phyloP scores from a whole-genome alignment of 176 grass and related monocot species.

The Aegilops sharonensis region DNA sequence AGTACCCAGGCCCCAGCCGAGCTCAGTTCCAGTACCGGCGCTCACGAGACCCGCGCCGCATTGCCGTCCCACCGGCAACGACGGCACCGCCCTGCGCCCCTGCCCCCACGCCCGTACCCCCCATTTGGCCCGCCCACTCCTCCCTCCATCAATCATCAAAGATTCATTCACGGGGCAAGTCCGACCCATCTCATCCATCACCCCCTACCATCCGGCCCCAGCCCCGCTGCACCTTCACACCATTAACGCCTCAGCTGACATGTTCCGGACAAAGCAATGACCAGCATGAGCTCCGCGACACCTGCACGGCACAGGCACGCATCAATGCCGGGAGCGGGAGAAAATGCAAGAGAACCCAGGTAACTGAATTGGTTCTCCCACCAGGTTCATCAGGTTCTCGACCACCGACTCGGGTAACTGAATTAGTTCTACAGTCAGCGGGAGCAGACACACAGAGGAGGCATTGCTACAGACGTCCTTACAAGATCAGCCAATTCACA shows the following conservation, averaged over 20 bases:
- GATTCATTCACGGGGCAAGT: not conserved
- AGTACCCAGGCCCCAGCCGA: not conserved
- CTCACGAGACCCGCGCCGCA: slow-evolving; percentile 23
- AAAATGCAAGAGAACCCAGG: not conserved
- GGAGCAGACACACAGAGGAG: too few species aligned
- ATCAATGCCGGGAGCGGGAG: not conserved
- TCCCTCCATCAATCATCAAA: slow-evolving; percentile 33
- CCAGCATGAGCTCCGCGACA: slow-evolving; percentile 31
- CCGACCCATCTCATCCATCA: not conserved
- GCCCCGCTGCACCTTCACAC: not conserved
- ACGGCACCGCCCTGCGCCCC: not conserved
- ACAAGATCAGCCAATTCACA: slow-evolving; percentile 10
- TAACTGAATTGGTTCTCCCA: not conserved
- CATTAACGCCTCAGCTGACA: too few species aligned
- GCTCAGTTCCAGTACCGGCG: not conserved
- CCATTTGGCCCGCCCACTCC: slow-evolving; percentile 1
- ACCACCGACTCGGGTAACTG: too few species aligned
- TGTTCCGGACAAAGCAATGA: not conserved
- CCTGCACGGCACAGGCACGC: slow-evolving; percentile 27
- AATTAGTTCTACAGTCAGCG: too few species aligned
- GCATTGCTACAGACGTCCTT: not conserved
- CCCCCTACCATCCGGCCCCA: not conserved
- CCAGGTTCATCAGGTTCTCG: not conserved
- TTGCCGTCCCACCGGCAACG: not conserved
- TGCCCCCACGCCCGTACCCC: not conserved